Conservation (phyloP, 495 filamentous ascomycete genomes). For the Astrocystis sublimbata region DNA sequence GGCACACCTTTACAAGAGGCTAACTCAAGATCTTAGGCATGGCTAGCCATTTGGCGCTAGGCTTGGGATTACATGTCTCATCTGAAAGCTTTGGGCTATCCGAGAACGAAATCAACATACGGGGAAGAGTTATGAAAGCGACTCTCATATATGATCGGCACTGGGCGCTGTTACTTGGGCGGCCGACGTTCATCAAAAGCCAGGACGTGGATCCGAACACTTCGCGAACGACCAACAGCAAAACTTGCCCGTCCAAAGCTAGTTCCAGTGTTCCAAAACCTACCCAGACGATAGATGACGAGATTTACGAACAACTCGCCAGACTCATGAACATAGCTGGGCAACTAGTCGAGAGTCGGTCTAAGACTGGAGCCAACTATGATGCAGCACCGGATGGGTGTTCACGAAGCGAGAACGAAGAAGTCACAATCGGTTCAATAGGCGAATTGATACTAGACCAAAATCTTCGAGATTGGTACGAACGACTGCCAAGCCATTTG, state of each 20-base stretch:
- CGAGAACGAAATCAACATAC: slow-evolving; percentile 43
- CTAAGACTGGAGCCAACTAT: slow-evolving; percentile 25
- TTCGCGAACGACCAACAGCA: slow-evolving; percentile 33
- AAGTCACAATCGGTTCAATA: slow-evolving; percentile 45
- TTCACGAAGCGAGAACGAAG: slow-evolving; percentile 29
- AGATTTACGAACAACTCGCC: slow-evolving; percentile 48
- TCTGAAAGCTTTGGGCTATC: slow-evolving; percentile 36
- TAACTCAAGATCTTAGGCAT: slow-evolving; percentile 33
- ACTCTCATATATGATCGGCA: slow-evolving; percentile 56
- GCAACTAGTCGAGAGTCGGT: slow-evolving; percentile 43
- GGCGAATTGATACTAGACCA: slow-evolving; percentile 49
- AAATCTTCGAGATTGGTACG: slow-evolving; percentile 54
- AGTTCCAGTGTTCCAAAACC: neutral
- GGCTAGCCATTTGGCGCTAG: slow-evolving; percentile 52
- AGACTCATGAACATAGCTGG: slow-evolving; percentile 56
- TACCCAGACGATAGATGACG: slow-evolving; percentile 24
- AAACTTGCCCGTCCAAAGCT: slow-evolving; percentile 15
- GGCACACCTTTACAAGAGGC: neutral
- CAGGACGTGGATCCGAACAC: slow-evolving; percentile 49
- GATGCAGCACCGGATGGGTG: slow-evolving; percentile 28
- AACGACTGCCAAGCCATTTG: slow-evolving; percentile 46
- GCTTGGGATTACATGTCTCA: slow-evolving; percentile 53
- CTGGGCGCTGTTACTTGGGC: slow-evolving; percentile 53
- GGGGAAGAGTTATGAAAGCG: slow-evolving; percentile 49
- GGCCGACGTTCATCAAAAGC: slow-evolving; percentile 53